These are phyloP conservation scores for Blastosporella zonata DNA, from an alignment of 1,284 basidiomycete genomes.

Conservation along the genomic window DNA sequence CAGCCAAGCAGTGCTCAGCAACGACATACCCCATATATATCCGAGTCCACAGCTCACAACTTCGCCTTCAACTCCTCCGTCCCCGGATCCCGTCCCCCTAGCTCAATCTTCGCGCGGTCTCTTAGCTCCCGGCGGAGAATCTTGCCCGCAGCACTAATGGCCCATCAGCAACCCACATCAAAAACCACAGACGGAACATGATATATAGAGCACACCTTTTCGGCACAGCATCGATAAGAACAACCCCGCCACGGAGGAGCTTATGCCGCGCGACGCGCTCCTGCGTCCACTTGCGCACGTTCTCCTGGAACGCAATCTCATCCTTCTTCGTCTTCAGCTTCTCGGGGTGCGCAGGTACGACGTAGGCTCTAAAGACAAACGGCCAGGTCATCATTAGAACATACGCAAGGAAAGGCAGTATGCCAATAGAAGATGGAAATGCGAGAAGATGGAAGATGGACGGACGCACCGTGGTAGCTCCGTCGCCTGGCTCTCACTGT, in stretches of 20 bases:
- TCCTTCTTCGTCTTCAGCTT: constrained; percentile 36
- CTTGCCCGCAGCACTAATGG: constrained; percentile 63
- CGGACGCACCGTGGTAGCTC: constrained; percentile 82
- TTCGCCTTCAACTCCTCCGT: constrained; percentile 28
- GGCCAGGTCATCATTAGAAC: constrained; percentile 35
- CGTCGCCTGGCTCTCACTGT: constrained; percentile 60
- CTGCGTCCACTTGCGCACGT: constrained; percentile 62
- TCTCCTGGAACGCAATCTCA: constrained; percentile 40
- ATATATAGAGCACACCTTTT: constrained; percentile 50
- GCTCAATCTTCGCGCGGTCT: constrained; percentile 54
- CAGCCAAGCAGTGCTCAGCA: too few relatives aligned
- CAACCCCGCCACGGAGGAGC: constrained; percentile 59
- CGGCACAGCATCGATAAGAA: constrained; percentile 55
- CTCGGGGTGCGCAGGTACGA: constrained; percentile 51
- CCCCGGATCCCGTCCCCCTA: constrained; percentile 34
- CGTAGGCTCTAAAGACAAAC: too few relatives aligned
- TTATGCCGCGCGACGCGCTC: constrained; percentile 64
- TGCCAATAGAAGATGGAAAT: constrained; percentile 1
- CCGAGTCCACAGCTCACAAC: constrained; percentile 27
- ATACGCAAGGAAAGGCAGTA: background rate
- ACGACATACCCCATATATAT: too few relatives aligned
- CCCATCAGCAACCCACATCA: constrained; percentile 1
- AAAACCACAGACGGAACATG: background rate
- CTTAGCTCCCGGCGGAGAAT: constrained; percentile 63
- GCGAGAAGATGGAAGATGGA: background rate